These are phyloP conservation scores for Pichia sp. DNA, from an alignment of 1,139 yeast genomes.

Conservation along the genomic window DNA sequence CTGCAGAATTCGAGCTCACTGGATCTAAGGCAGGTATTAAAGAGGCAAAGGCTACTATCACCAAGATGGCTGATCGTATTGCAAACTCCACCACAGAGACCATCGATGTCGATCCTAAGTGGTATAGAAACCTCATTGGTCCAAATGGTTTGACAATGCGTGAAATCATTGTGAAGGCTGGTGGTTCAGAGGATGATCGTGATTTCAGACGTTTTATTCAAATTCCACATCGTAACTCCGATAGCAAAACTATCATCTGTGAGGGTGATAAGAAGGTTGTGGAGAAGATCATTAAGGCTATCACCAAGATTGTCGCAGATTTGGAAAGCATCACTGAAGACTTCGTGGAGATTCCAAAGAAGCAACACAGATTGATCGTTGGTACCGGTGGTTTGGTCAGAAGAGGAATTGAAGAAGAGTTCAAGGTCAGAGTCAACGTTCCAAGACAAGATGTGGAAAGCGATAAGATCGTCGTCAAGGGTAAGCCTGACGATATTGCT, in stretches of 20 bases:
- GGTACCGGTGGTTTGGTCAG: constrained; percentile 80
- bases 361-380: constrained; percentile 68
- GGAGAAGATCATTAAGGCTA: constrained; percentile 55
- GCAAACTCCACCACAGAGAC: constrained; percentile 58
- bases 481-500: constrained; percentile 56
- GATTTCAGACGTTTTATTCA: constrained; percentile 55
- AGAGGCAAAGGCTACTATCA: constrained; percentile 61
- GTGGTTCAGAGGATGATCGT: constrained; percentile 41
- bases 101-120: constrained; percentile 68
- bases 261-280: constrained; percentile 77
- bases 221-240: constrained; percentile 68
- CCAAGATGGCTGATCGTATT: constrained; percentile 56
- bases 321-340: constrained; percentile 58
- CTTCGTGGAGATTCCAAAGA: constrained; percentile 57
- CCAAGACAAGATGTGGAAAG: constrained; percentile 56
- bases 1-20: constrained; percentile 45
- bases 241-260: constrained; percentile 53
- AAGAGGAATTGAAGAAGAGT: constrained; percentile 66
- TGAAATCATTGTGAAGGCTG: constrained; percentile 72
- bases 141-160: constrained; percentile 70
- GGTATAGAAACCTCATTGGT: constrained; percentile 77
- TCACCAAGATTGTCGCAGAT: constrained; percentile 57
- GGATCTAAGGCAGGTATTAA: constrained; percentile 81
- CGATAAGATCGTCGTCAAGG: constrained; percentile 40
- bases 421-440: constrained; percentile 53